Evolutionary conservation across 202 grass and related monocot species (phyloP).

Genomic region (Musa balbisiana): DNA sequence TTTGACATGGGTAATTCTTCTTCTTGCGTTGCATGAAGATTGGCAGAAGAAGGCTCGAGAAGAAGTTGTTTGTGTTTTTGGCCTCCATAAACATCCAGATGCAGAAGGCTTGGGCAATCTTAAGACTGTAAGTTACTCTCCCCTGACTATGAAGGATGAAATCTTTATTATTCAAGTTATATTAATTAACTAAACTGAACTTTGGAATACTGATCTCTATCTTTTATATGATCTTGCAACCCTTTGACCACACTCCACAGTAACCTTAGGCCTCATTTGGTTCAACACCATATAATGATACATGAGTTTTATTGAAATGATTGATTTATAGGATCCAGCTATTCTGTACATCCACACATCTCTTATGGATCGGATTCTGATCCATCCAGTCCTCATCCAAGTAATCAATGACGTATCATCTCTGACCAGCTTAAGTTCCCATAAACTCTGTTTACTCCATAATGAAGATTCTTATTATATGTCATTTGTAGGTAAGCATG

Average conservation of each 20-base stretch:
- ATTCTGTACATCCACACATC: too few relatives aligned
- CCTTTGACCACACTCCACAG: too few relatives aligned
- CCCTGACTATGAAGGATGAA: not conserved
- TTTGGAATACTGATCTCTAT: not conserved
- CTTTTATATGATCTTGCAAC: too few relatives aligned
- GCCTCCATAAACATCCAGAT: constrained; percentile 30
- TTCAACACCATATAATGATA: too few relatives aligned
- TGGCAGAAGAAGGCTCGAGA: constrained; percentile 67
- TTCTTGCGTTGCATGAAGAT: constrained; percentile 63
- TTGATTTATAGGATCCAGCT: too few relatives aligned
- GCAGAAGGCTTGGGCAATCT: constrained; percentile 46
- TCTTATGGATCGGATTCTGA: too few relatives aligned
- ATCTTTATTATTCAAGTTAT: not conserved
- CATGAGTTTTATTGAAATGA: too few relatives aligned
- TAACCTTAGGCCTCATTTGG: too few relatives aligned
- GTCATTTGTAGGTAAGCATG: constrained; percentile 43
- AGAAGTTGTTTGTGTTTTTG: constrained; percentile 53
- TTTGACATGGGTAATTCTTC: constrained; percentile 68
- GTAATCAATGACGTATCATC: too few relatives aligned
- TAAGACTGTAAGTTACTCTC: constrained; percentile 47
- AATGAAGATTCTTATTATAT: not conserved
- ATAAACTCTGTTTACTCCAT: not conserved
- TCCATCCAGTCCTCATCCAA: too few relatives aligned
- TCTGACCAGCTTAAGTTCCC: not conserved
- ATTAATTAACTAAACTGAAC: not conserved